Evolutionary conservation across 164 flowering plant species (phyloP).

Genomic region (Santalum album): DNA sequence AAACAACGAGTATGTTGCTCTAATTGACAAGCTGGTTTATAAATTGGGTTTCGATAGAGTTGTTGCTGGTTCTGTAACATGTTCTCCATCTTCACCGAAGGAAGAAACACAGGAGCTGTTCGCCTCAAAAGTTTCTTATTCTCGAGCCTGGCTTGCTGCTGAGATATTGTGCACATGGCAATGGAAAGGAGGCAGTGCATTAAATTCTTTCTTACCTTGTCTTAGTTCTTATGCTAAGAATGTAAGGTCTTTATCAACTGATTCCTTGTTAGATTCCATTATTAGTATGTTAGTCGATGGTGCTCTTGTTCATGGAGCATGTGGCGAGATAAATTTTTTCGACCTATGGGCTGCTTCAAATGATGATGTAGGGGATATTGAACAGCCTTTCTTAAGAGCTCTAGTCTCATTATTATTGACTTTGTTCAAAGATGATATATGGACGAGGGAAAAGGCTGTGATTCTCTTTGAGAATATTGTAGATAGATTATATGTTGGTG

Average conservation of each 20-base stretch:
- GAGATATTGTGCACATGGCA: conserved; percentile 90
- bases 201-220: conserved; percentile 56
- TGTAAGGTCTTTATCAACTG: conserved; percentile 12
- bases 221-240: conserved; percentile 35
- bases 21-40: conserved; percentile 53
- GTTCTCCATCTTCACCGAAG: conserved; percentile 10
- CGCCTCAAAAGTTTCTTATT: conserved; percentile 12
- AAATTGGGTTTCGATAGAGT: conserved; percentile 52
- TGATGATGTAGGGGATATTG: conserved; percentile 49
- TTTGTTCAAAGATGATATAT: conserved; percentile 46
- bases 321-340: conserved; percentile 17
- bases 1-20: conserved; percentile 39
- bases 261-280: conserved; percentile 43
- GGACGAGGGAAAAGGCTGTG: conserved; percentile 50
- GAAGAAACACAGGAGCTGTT: conserved; percentile 20
- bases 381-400: conserved; percentile 74
- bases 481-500: conserved; percentile 54
- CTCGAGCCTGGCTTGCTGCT: conserved; percentile 84
- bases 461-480: conserved; percentile 34
- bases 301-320: conserved; percentile 55
- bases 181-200: conserved; percentile 75
- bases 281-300: conserved; percentile 66
- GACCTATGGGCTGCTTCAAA: conserved; percentile 32
- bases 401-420: conserved; percentile 45
- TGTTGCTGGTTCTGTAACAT: conserved; percentile 29